Conservation (phyloP, 805 yeast species). For the Monosporozyma servazzii region DNA sequence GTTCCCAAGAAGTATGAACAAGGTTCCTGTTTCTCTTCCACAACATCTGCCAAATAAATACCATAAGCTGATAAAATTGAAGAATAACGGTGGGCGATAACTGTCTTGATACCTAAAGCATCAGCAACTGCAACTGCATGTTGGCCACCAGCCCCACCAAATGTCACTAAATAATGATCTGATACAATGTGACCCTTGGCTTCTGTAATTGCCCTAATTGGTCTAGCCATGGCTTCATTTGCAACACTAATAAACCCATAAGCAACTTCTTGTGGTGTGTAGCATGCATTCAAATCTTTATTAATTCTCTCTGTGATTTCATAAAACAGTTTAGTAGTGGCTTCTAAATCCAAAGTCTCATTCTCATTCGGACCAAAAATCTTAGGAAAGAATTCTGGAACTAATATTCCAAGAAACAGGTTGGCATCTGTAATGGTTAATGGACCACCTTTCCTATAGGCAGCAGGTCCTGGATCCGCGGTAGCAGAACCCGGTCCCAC, state of each 20-base stretch:
- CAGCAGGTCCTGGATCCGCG: conserved; percentile 86
- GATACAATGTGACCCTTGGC: conserved; percentile 66
- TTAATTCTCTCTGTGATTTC: conserved; percentile 52
- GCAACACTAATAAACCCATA: conserved; percentile 77
- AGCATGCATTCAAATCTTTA: conserved; percentile 28
- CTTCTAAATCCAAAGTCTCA: conserved; percentile 52
- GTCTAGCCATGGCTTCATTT: conserved; percentile 84
- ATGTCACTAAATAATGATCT: conserved; percentile 65
- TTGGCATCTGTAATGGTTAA: conserved; percentile 83
- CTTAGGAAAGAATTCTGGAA: conserved; percentile 68
- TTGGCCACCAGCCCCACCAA: conserved; percentile 95
- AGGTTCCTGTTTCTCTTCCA: conserved; percentile 71
- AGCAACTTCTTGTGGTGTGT: conserved; percentile 63
- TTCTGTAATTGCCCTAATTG: conserved; percentile 76
- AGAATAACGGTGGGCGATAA: conserved; percentile 71
- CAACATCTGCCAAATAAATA: conserved; percentile 79
- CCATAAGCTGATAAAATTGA: conserved; percentile 84
- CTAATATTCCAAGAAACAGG: conserved; percentile 57
- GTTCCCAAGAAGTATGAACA: conserved; percentile 38
- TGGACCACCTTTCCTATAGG: conserved; percentile 79
- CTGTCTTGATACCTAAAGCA: conserved; percentile 55
- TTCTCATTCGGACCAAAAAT: conserved; percentile 78
- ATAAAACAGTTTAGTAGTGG: conserved; percentile 41
- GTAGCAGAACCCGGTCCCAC: conserved; percentile 87
- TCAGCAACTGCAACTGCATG: conserved; percentile 74